phyloP scores from a whole-genome alignment of 1,139 yeast genomes.

The Nematodospora anomalae region DNA sequence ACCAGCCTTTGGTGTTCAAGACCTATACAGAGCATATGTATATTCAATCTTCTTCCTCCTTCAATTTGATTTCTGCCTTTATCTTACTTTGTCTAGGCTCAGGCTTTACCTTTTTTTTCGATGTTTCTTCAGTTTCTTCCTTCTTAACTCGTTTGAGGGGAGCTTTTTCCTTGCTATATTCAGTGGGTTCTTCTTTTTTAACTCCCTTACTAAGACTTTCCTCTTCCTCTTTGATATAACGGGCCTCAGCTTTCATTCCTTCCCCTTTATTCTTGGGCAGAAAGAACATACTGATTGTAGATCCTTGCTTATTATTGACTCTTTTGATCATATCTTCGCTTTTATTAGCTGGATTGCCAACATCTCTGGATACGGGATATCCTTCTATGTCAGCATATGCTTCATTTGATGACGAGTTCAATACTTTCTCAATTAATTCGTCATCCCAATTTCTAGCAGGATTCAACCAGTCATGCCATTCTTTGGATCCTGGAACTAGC shows the following conservation, averaged over 20 bases:
- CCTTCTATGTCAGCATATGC: conserved; percentile 48
- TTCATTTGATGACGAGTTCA: conserved; percentile 37
- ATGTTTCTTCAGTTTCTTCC: conserved; percentile 1
- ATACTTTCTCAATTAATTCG: conserved; percentile 32
- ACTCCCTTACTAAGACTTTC: not conserved
- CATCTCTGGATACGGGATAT: conserved; percentile 59
- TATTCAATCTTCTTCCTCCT: not conserved
- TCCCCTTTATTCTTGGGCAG: conserved; percentile 12
- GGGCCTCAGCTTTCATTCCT: conserved; percentile 6
- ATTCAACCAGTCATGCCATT: conserved; percentile 65
- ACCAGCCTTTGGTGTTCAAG: no score
- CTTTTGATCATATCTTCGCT: conserved; percentile 43
- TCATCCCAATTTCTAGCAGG: conserved; percentile 43
- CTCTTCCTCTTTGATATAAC: conserved; percentile 5
- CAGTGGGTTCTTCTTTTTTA: conserved; percentile 1
- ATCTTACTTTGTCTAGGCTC: not conserved
- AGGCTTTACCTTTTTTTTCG: conserved; percentile 1
- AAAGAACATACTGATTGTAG: conserved; percentile 32
- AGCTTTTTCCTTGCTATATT: not conserved
- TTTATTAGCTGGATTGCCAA: conserved; percentile 61
- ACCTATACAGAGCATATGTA: no score
- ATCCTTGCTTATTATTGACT: conserved; percentile 21
- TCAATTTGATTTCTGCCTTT: conserved; percentile 1
- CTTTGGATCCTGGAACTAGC: conserved; percentile 53
- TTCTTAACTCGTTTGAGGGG: not conserved